Evolutionary conservation across 148 eudicot species (phyloP).

Genomic region (Rhododendron ovatum): DNA sequence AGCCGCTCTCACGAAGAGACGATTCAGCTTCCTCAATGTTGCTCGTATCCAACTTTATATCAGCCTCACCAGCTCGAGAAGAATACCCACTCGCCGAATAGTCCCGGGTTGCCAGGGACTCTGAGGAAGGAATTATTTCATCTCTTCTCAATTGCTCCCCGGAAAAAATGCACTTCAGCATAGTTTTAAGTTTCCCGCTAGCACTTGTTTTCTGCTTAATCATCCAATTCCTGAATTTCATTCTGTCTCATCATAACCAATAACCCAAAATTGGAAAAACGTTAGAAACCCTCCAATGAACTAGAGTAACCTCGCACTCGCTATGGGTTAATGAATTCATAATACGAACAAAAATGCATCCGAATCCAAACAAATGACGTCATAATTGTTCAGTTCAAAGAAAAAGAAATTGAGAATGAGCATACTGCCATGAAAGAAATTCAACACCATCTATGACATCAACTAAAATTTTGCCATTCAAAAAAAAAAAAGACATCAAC

Average conservation of each 20-base stretch:
- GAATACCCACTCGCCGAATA: slow-evolving; percentile 60
- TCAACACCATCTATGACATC: not conserved
- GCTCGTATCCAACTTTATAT: slow-evolving; percentile 35
- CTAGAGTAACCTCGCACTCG: not conserved
- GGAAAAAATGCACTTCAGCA: slow-evolving; percentile 75
- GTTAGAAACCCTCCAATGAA: not conserved
- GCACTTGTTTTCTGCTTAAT: slow-evolving; percentile 19
- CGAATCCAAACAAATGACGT: not conserved
- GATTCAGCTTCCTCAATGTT: slow-evolving; percentile 89
- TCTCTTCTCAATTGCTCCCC: slow-evolving; percentile 55
- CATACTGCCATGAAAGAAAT: not conserved
- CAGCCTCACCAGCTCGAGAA: slow-evolving; percentile 44
- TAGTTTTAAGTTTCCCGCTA: slow-evolving; percentile 37
- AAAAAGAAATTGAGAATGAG: not conserved
- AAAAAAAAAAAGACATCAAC: no score
- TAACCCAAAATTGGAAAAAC: slow-evolving; percentile 2
- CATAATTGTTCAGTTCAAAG: not conserved
- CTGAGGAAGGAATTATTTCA: slow-evolving; percentile 54
- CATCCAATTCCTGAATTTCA: slow-evolving; percentile 45
- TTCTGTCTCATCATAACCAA: slow-evolving; percentile 31
- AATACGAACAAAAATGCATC: not conserved
- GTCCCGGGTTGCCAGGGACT: slow-evolving; percentile 70
- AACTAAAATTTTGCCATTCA: not conserved
- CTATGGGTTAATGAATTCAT: not conserved
- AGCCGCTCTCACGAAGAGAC: slow-evolving; percentile 84